phyloP scores from a whole-genome alignment of 495 filamentous ascomycete species.

The Aspergillus cavernicola region DNA sequence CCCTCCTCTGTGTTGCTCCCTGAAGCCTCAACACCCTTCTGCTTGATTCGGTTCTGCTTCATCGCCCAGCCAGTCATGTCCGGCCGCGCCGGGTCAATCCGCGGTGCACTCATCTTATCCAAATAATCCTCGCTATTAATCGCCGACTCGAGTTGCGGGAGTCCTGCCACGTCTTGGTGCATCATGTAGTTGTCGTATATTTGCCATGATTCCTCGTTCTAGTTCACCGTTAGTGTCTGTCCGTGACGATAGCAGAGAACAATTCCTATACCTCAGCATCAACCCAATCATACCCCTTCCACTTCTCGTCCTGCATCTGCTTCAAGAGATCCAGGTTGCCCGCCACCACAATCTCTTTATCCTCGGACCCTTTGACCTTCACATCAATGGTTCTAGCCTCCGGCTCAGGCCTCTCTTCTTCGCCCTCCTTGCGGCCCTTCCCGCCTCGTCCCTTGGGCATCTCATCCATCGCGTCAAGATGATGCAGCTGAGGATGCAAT shows the following conservation, averaged over 20 bases:
- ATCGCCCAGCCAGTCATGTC: conserved; percentile 50
- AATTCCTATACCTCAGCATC: conserved; percentile 59
- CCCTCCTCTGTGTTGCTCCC: conserved; percentile 24
- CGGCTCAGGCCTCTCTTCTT: conserved; percentile 42
- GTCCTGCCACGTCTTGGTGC: conserved; percentile 45
- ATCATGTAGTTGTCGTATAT: conserved; percentile 59
- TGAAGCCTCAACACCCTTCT: conserved; percentile 18
- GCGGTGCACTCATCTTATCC: conserved; percentile 61
- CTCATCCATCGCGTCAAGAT: conserved; percentile 66
- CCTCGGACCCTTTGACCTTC: conserved; percentile 60
- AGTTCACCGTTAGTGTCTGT: conserved; percentile 18
- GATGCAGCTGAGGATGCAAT: conserved; percentile 69
- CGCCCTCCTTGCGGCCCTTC: conserved; percentile 38
- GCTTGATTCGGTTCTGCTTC: conserved; percentile 45
- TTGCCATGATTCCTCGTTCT: conserved; percentile 59
- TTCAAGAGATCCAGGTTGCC: conserved; percentile 54
- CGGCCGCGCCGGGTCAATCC: conserved; percentile 49
- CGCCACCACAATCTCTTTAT: conserved; percentile 47
- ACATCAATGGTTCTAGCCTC: conserved; percentile 65
- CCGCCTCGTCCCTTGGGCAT: conserved; percentile 30
- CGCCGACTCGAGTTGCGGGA: conserved; percentile 48
- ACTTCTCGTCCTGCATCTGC: conserved; percentile 63
- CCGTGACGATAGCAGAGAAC: neutral
- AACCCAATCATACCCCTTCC: conserved; percentile 60
- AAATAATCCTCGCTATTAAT: conserved; percentile 58